Conservation (phyloP, 2,329 filamentous ascomycete genomes). For the Botrytis deweyae region DNA sequence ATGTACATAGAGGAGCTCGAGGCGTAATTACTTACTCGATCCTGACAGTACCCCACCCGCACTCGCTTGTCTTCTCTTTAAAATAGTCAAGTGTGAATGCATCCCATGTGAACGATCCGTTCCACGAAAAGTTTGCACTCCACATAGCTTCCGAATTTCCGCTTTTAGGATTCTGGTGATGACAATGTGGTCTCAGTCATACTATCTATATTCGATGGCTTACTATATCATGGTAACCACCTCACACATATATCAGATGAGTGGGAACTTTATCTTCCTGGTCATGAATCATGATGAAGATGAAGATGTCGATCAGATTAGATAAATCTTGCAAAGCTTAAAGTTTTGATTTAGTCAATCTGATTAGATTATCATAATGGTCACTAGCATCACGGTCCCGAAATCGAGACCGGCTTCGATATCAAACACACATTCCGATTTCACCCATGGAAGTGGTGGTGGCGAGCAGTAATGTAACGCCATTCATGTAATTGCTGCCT, state of each 20-base stretch:
- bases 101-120: not conserved
- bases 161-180: not conserved
- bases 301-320: slow-evolving; percentile 2
- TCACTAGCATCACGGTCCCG: not conserved
- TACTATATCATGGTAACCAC: not conserved
- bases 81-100: not conserved
- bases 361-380: slow-evolving; percentile 6
- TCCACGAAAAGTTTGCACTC: not conserved
- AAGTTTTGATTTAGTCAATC: not conserved
- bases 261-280: not conserved
- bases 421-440: not conserved
- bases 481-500: not conserved
- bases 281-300: not conserved
- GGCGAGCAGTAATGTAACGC: not conserved
- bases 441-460: not conserved
- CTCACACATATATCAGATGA: not conserved
- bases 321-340: not conserved
- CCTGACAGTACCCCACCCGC: not conserved
- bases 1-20: not conserved
- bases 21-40: not conserved
- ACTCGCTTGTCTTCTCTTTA: not conserved
- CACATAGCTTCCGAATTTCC: not conserved
- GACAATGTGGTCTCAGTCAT: not conserved
- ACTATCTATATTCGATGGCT: not conserved
- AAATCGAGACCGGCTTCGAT: not conserved